Conservation (phyloP, 75 land plant species). For the Larix kaempferi region DNA sequence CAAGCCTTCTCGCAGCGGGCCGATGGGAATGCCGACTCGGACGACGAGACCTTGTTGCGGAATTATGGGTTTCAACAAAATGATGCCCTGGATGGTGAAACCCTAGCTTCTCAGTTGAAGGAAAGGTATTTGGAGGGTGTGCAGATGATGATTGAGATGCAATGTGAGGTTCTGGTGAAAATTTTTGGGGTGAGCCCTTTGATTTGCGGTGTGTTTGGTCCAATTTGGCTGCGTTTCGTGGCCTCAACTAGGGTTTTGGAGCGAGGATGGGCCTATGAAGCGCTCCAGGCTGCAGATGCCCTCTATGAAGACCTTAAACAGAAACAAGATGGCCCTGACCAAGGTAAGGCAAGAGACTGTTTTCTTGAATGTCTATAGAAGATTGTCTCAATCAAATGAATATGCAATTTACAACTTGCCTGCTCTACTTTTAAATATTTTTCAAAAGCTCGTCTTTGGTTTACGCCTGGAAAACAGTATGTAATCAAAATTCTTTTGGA, state of each 20-base stretch:
- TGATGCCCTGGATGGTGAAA: constrained; percentile 10
- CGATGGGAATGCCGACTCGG: constrained; percentile 10
- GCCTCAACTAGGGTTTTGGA: constrained; percentile 61
- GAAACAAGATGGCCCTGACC: neutral
- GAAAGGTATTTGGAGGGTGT: constrained; percentile 73
- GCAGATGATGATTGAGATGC: constrained; percentile 75
- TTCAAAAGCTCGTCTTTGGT: neutral
- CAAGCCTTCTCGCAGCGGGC: constrained; percentile 6
- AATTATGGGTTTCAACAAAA: constrained; percentile 5
- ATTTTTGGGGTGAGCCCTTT: constrained; percentile 61
- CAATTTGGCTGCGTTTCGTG: constrained; percentile 78
- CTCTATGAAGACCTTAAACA: neutral
- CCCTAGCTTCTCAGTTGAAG: constrained; percentile 26
- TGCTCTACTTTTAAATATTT: neutral
- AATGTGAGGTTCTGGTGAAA: constrained; percentile 82
- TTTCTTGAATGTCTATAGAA: neutral
- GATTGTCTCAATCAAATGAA: neutral
- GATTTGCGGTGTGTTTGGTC: constrained; percentile 66
- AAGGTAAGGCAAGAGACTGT: neutral
- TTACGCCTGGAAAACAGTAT: neutral
- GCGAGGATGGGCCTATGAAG: constrained; percentile 63
- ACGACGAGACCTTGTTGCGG: constrained; percentile 1
- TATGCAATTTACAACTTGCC: neutral
- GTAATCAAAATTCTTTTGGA: neutral
- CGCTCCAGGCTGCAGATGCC: constrained; percentile 19